Evolutionary conservation across 169 alveolate species (phyloP), one percentile per base, ranked within the genome.

Genomic region (Prorocentrum cordatum): DNA sequence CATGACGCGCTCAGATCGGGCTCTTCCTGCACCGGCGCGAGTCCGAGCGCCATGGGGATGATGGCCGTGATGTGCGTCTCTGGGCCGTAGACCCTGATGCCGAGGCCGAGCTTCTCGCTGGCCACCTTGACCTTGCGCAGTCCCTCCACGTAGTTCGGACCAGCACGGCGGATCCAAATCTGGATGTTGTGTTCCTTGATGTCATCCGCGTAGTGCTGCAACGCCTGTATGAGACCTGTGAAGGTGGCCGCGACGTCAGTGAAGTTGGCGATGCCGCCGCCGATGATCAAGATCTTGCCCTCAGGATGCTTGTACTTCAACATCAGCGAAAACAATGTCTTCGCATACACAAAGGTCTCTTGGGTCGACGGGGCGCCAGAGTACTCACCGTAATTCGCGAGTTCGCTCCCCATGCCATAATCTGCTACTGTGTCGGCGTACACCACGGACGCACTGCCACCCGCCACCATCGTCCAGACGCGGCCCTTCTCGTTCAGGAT

Each of bases 191-290:
- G 70, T 27, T 79, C 89, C 89, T 79, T 75, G 71, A 75, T 75
- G 39, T 75, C 71, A 29, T 75, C 86, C 4, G 86, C 70, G 24
- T 50, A 75, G 71, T 50, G 47, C 26, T 75, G 67, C 68, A 75
- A 35, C 20, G 86, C 86, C 77, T 64, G 24, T 64, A 79, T 79
- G 36, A 79, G 47, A 26, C 89, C 89, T 0, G 89, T 79, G 66
- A 91, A 91, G 54, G 93, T 91, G 87, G 90, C 93, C 12, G 93
- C 92, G 20, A 91, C 93, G 33, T 75, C 79, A 7, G 93, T 91
- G 86, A 91, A 91, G 91, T 91, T 91, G 32, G 93, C 93, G 36
- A 91, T 91, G 54, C 93, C 93, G 47, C 93, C 93, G 12, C 93
- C 93, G 7, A 91, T 75, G 67, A 91, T 84, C 68, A 91, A 82